Evolutionary conservation across 768 basidiomycete species (phyloP).

Genomic region (Tricholomella constricta): DNA sequence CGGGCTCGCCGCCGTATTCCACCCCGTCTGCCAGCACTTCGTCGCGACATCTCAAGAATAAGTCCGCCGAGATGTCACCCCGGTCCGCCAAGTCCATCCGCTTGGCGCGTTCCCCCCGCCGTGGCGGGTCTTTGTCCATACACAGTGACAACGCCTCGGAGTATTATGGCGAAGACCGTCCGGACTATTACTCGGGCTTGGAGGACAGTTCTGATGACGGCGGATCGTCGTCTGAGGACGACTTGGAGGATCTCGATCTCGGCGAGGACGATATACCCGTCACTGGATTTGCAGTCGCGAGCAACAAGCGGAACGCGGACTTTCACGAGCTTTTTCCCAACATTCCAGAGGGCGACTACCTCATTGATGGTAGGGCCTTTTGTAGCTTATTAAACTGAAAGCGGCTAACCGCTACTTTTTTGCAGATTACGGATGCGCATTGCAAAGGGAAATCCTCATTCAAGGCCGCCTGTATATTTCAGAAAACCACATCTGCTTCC

Average conservation of each 20-base stretch:
- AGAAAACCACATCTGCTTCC: conserved; percentile 99
- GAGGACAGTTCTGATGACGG: conserved; percentile 37
- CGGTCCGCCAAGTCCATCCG: conserved; percentile 26
- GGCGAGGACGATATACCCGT: conserved; percentile 84
- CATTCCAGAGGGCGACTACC: conserved; percentile 93
- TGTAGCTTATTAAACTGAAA: conserved; percentile 7
- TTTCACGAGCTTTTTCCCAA: conserved; percentile 92
- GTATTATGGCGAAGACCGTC: conserved; percentile 29
- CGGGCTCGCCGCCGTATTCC: conserved; percentile 27
- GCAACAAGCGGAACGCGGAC: conserved; percentile 90
- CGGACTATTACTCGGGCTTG: conserved; percentile 43
- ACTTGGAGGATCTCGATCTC: conserved; percentile 45
- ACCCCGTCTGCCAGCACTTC: conserved; percentile 29
- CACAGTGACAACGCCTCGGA: conserved; percentile 36
- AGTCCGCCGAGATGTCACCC: conserved; percentile 35
- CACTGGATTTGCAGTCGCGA: conserved; percentile 96
- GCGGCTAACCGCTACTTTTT: conserved; percentile 5
- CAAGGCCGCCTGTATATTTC: conserved; percentile 97
- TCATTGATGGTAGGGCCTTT: conserved; percentile 83
- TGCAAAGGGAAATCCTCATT: conserved; percentile 94
- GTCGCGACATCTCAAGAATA: conserved; percentile 26
- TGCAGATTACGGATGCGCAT: conserved; percentile 94
- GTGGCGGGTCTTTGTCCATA: conserved; percentile 23
- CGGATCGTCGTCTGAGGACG: conserved; percentile 34
- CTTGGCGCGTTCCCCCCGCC: not conserved